Evolutionary conservation across 805 yeast genomes (phyloP).

Genomic region (Zygosaccharomyces bailii): DNA sequence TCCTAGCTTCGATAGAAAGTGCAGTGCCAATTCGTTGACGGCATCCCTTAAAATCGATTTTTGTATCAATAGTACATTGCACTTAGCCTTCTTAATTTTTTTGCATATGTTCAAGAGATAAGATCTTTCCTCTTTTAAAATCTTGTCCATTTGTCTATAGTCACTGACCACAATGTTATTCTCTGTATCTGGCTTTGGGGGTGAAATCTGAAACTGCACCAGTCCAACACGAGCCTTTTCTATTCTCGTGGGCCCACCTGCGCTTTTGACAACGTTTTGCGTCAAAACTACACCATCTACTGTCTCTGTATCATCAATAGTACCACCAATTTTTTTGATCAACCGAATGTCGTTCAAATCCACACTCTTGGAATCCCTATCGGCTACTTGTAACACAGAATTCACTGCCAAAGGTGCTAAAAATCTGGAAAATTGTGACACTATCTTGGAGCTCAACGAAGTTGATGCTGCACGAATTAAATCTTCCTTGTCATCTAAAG

Average conservation of each 20-base stretch:
- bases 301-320: conserved; percentile 93
- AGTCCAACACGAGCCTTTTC: conserved; percentile 91
- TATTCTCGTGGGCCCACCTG: conserved; percentile 92
- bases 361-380: conserved; percentile 58
- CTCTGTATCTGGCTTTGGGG: conserved; percentile 97
- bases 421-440: conserved; percentile 81
- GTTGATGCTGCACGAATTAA: conserved; percentile 91
- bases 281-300: conserved; percentile 92
- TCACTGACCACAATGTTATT: conserved; percentile 96
- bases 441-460: conserved; percentile 91
- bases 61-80: conserved; percentile 86
- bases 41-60: conserved; percentile 94
- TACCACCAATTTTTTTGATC: conserved; percentile 93
- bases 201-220: conserved; percentile 91
- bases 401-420: conserved; percentile 94
- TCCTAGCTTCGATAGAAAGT: conserved; percentile 87
- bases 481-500: conserved; percentile 76
- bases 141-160: conserved; percentile 98
- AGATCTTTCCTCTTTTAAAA: conserved; percentile 95
- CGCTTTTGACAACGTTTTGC: conserved; percentile 81
- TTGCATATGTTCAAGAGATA: conserved; percentile 92
- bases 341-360: conserved; percentile 86
- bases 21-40: conserved; percentile 89
- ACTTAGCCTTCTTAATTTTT: conserved; percentile 93
- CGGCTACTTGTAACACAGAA: conserved; percentile 75